Base-by-base conservation (phyloP, 192 early-diverging fungal genomes). In the Coemansia sp. region DNA sequence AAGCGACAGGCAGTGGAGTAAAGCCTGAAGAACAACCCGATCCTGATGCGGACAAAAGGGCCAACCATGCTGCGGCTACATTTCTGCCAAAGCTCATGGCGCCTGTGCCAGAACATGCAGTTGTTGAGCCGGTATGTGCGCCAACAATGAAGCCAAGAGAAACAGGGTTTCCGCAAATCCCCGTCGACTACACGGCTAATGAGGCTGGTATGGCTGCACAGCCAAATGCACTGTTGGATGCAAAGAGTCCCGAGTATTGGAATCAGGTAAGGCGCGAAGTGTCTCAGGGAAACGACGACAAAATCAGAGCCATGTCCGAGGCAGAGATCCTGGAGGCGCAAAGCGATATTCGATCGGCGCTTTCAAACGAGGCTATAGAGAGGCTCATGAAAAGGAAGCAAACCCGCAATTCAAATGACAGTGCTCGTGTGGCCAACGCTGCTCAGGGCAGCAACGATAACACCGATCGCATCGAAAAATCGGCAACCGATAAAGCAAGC, bases 241-340 rank as follows among this genome's bases (percentile, higher is more conserved):
- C n/a, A n/a, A 59, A 35, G 34, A 38, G 57, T 33, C 11, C 34
- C 33, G 51, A 52, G 18, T 35, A 67, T 26, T 71, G 72, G 68
- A 34, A 62, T 4, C 18, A 48, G 15, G 34, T 83, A 26, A 72
- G 75, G 30, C 24, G 56, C 35, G 71, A 78, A 39, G 52, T 73
- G 38, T 77, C 73, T 45, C 55, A 60, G 23, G 75, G 71, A 43
- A 89, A 56, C 84, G 81, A 51, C 84, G 89, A 68, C 72, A 90
- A 69, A 68, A 84, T 60, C 75, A 88, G 59, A 87, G 89, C 65
- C 48, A 96, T 97, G 95, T 77, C 91, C 1, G 82, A 76, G 26
- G 73, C 82, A 9, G 92, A 96, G 43, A 91, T 95, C 24, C 62
- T 83, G 4, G 86, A 88, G 59, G 90, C 92, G 9, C 85, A 87